Percentiles rank a stretch among this genome's conserved stretches.
phyloP scores from a whole-genome alignment of 257 asterid species.

The Nicotiana benthamiana region DNA sequence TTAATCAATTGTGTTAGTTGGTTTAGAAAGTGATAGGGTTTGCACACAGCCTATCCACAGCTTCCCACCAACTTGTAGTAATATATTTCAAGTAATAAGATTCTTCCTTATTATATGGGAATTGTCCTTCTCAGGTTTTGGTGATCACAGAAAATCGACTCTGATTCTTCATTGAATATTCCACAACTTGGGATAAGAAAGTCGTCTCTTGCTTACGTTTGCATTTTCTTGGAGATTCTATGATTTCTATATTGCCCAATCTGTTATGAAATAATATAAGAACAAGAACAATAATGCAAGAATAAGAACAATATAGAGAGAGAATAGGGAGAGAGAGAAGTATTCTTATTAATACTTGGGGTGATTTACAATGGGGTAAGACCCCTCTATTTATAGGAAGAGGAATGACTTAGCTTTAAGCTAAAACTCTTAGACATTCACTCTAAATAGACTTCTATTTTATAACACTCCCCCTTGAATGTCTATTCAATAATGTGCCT shows the following conservation, averaged over 20 bases:
- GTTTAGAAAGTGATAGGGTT: background rate
- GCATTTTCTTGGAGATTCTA: background rate
- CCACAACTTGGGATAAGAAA: slow-evolving; percentile 11
- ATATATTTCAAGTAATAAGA: background rate
- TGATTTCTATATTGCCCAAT: background rate
- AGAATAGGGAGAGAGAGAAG: too few relatives aligned
- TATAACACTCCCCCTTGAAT: too few relatives aligned
- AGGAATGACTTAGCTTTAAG: too few relatives aligned
- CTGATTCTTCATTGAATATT: slow-evolving; percentile 26
- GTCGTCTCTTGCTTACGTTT: background rate
- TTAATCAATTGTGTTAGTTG: background rate
- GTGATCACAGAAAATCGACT: background rate
- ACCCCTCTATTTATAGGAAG: too few relatives aligned
- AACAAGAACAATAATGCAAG: too few relatives aligned
- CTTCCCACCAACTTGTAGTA: background rate
- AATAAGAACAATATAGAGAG: too few relatives aligned
- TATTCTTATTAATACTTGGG: too few relatives aligned
- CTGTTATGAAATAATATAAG: too few relatives aligned
- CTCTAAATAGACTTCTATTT: too few relatives aligned
- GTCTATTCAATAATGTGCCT: too few relatives aligned
- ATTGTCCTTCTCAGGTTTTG: background rate
- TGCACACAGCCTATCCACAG: background rate
- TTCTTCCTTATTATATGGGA: background rate
- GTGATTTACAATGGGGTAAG: too few relatives aligned
- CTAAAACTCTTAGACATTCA: too few relatives aligned